A percentile compares a stretch with the other conserved stretches of the same genome.
Conservation (phyloP, 306 rosid species). For the Prunus padus region DNA sequence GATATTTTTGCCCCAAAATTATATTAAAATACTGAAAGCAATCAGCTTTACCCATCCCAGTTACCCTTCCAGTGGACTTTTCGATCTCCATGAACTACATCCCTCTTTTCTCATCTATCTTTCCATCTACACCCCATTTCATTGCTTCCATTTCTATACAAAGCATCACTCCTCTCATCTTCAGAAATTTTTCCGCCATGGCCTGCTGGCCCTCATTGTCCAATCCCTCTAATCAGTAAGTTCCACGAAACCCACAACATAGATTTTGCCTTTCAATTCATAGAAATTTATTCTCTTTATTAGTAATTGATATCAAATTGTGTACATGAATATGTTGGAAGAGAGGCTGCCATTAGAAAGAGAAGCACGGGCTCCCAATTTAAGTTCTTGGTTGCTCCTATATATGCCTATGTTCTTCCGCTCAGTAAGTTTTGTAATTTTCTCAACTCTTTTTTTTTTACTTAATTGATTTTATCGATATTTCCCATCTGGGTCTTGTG, state of each 20-base stretch:
- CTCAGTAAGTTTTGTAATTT: slow-evolving; percentile 50
- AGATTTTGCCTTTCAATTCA: neutral
- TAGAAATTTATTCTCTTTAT: neutral
- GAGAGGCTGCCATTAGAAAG: slow-evolving; percentile 58
- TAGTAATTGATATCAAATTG: too few relatives aligned
- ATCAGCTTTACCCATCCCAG: too few relatives aligned
- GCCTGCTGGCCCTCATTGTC: slow-evolving; percentile 46
- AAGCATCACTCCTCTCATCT: too few relatives aligned
- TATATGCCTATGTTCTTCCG: slow-evolving; percentile 90
- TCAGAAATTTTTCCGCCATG: slow-evolving; percentile 35
- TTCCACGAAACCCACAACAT: slow-evolving; percentile 11
- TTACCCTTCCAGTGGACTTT: too few relatives aligned
- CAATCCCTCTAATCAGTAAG: slow-evolving; percentile 57
- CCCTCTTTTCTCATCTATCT: too few relatives aligned
- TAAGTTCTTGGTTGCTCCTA: slow-evolving; percentile 80
- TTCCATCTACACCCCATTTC: too few relatives aligned
- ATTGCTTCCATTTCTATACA: too few relatives aligned
- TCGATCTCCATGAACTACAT: too few relatives aligned
- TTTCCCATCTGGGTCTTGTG: slow-evolving; percentile 3
- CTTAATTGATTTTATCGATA: neutral
- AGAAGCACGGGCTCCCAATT: slow-evolving; percentile 56
- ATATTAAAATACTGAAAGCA: too few relatives aligned
- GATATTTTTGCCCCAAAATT: too few relatives aligned
- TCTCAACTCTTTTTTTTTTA: neutral
- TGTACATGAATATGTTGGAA: slow-evolving; percentile 3